Conservation (phyloP, 2,329 filamentous ascomycete species). For the Paradendryphiella salina region DNA sequence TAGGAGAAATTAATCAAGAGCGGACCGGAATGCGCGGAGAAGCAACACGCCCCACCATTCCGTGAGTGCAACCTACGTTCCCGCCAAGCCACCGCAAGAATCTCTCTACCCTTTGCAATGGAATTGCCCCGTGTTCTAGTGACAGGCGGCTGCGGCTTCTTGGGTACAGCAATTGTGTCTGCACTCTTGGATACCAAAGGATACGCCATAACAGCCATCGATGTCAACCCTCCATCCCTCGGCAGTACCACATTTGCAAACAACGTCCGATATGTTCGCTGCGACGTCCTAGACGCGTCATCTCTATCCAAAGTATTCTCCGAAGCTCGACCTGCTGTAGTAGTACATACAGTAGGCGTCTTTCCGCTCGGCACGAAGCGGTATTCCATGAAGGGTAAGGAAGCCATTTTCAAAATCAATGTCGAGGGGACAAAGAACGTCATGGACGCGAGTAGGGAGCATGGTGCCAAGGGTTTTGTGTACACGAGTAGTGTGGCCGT, state of each 20-base stretch:
- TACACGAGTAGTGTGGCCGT: conserved; percentile 91
- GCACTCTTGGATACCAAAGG: conserved; percentile 43
- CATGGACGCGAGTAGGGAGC: conserved; percentile 70
- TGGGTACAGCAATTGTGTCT: conserved; percentile 50
- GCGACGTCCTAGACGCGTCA: conserved; percentile 46
- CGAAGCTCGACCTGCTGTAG: conserved; percentile 72
- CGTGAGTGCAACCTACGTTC: not conserved
- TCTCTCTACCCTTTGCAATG: conserved; percentile 22
- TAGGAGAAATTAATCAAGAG: too few relatives aligned
- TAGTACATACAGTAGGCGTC: conserved; percentile 81
- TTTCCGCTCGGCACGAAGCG: conserved; percentile 46
- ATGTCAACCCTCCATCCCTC: conserved; percentile 43
- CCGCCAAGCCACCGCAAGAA: not conserved
- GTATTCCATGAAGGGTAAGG: conserved; percentile 46
- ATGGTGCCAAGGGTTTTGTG: conserved; percentile 77
- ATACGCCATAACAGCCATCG: conserved; percentile 49
- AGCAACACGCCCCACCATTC: too few relatives aligned
- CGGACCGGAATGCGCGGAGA: too few relatives aligned
- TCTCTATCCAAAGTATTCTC: conserved; percentile 56
- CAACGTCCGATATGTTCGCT: conserved; percentile 43
- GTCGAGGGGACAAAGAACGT: conserved; percentile 81
- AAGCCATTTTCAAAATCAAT: conserved; percentile 78
- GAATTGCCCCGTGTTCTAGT: conserved; percentile 45
- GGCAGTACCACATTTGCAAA: conserved; percentile 31
- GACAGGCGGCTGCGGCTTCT: conserved; percentile 55